A percentile compares a stretch with the other conserved stretches of the same genome.
Conservation (phyloP, 2,329 filamentous ascomycete species). For the Ophiostoma ips region DNA sequence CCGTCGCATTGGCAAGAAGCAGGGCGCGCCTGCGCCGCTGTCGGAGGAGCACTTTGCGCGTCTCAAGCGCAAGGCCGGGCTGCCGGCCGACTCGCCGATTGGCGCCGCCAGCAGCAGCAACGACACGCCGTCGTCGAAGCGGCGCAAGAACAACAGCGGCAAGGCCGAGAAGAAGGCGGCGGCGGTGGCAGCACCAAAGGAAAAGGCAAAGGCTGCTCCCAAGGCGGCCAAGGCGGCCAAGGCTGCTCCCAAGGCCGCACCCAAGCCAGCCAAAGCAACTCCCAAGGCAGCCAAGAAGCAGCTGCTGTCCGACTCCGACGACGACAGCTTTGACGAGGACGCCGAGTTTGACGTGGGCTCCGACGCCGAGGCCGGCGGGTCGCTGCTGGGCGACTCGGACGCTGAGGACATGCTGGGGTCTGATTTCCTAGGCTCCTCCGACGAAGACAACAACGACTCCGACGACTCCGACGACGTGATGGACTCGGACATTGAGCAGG, state of each 20-base stretch:
- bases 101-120: conserved; percentile 25
- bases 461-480: conserved; percentile 37
- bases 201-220: conserved; percentile 19
- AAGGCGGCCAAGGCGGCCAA: conserved; percentile 16
- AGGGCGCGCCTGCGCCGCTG: conserved; percentile 71
- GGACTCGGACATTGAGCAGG: conserved; percentile 56
- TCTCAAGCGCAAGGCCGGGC: conserved; percentile 70
- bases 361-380: conserved; percentile 33
- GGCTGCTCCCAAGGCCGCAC: background rate
- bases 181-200: conserved; percentile 15
- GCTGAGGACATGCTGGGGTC: conserved; percentile 20
- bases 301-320: conserved; percentile 21
- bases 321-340: conserved; percentile 17
- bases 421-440: conserved; percentile 39
- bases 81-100: conserved; percentile 44
- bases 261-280: conserved; percentile 14
- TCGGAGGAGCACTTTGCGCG: conserved; percentile 68
- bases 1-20: conserved; percentile 80
- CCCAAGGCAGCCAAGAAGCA: conserved; percentile 11
- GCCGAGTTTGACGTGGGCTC: conserved; percentile 27
- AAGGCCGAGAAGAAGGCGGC: conserved; percentile 21
- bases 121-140: conserved; percentile 45
- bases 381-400: conserved; percentile 27
- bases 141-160: conserved; percentile 20
- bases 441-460: conserved; percentile 37